These are phyloP conservation scores for Hypsizygus marmoreus DNA, from an alignment of 768 basidiomycete genomes.

Conservation along the genomic window DNA sequence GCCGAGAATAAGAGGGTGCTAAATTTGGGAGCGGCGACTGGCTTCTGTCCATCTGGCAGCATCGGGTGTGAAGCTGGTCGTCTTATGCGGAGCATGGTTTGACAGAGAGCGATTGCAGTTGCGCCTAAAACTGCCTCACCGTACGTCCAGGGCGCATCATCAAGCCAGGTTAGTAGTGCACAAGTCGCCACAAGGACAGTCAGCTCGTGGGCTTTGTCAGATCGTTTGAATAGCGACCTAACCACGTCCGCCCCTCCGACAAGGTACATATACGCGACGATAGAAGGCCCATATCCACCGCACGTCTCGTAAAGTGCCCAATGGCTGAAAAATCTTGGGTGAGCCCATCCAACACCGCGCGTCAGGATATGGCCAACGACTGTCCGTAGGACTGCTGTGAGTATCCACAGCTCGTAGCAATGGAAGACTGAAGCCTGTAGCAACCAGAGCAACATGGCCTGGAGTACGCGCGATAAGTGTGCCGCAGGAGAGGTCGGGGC, in stretches of 20 bases:
- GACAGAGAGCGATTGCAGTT: constrained; percentile 19
- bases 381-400: constrained; percentile 23
- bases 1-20: constrained; percentile 18
- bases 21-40: constrained; percentile 7
- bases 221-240: constrained; percentile 5
- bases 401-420: constrained; percentile 28
- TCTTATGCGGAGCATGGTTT: constrained; percentile 8
- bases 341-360: constrained; percentile 35
- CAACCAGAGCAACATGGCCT: constrained; percentile 21
- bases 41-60: constrained; percentile 10
- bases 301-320: constrained; percentile 39
- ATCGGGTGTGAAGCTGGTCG: constrained; percentile 10
- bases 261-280: constrained; percentile 22
- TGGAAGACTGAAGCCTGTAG: constrained; percentile 19
- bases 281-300: constrained; percentile 37
- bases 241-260: constrained; percentile 10
- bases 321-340: constrained; percentile 39
- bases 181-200: constrained; percentile 13
- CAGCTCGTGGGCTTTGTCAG: constrained; percentile 11
- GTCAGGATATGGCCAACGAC: constrained; percentile 26
- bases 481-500: constrained; percentile 23
- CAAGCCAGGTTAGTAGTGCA: constrained; percentile 26
- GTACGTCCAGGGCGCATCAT: constrained; percentile 43
- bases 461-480: constrained; percentile 26
- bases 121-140: constrained; percentile 26